These are phyloP conservation scores for Cadophora sp. DNA, from an alignment of 2,329 filamentous ascomycete genomes.

Conservation along the genomic window DNA sequence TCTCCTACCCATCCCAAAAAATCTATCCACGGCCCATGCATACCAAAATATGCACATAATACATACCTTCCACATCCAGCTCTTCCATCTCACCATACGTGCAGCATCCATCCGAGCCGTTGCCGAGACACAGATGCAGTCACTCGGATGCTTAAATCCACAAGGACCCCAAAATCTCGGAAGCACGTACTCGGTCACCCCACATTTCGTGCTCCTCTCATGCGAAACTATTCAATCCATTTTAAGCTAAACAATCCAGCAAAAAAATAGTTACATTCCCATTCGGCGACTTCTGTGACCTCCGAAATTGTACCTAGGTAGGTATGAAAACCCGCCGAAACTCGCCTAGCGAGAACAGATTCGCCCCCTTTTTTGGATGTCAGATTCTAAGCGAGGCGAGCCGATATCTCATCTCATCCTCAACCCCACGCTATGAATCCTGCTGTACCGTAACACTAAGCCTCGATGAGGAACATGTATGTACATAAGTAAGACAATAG, in stretches of 20 bases:
- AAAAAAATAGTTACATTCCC: too few relatives aligned
- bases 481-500: neutral
- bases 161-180: conserved; percentile 3
- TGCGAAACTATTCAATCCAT: too few relatives aligned
- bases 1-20: too few relatives aligned
- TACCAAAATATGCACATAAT: too few relatives aligned
- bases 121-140: neutral
- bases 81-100: too few relatives aligned
- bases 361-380: conserved; percentile 15
- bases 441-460: neutral
- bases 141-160: conserved; percentile 10
- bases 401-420: neutral
- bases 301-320: neutral
- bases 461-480: neutral
- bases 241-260: too few relatives aligned
- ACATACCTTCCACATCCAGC: neutral
- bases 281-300: neutral
- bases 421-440: neutral
- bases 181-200: neutral
- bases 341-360: neutral
- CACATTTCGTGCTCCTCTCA: too few relatives aligned
- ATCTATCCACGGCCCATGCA: too few relatives aligned
- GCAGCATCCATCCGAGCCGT: neutral
- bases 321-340: neutral
- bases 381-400: conserved; percentile 15